Evolutionary conservation across 2,329 filamentous ascomycete genomes (phyloP), one percentile per base, ranked within the genome.

Genomic region (Zopfia rhizophila): DNA sequence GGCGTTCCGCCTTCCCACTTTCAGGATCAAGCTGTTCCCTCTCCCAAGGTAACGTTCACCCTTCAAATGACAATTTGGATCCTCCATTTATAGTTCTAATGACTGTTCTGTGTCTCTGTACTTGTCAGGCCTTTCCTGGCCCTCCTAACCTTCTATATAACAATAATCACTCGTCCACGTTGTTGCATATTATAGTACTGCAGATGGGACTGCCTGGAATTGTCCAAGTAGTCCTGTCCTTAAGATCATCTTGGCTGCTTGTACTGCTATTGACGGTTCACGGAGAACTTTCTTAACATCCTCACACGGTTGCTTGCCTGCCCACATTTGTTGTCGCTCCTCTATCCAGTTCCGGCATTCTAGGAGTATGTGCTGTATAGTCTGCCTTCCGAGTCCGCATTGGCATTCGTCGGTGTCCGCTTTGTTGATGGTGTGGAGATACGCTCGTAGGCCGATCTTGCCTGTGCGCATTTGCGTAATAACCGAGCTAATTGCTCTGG

Each of bases 161-260:
- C n/a, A n/a, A n/a, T n/a, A n/a, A n/a, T n/a, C n/a, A n/a, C 63
- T 64, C 54, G 50, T 64, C 53, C 37, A 41, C 42, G 19, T 30
- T 51, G 48, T 32, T 42, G 29, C 48, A 18, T 38, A 16, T 45
- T 47, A 53, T 30, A 53, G 61, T 56, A 62, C 56, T 49, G 44
- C 63, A 23, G 55, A 59, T 13, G 51, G 54, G 18, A 66, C 58
- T 38, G 57, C 61, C 38, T 35, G 42, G 41, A 66, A 69, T 55
- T 69, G 48, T 30, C 50, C 40, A 8, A 68, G 53, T 3, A 68
- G 59, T 42, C 63, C 60, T 5, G 63, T 69, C 51, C 58, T 58
- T 4, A 68, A 19, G n/a, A 68, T 63, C 52, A 68, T 69, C 52
- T 69, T 69, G 12, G 62, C 66, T 68, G 63, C 56, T 61, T 66